Evolutionary conservation across 441 rosid species (phyloP).

Genomic region (Pelargonium myrrhifolium): DNA sequence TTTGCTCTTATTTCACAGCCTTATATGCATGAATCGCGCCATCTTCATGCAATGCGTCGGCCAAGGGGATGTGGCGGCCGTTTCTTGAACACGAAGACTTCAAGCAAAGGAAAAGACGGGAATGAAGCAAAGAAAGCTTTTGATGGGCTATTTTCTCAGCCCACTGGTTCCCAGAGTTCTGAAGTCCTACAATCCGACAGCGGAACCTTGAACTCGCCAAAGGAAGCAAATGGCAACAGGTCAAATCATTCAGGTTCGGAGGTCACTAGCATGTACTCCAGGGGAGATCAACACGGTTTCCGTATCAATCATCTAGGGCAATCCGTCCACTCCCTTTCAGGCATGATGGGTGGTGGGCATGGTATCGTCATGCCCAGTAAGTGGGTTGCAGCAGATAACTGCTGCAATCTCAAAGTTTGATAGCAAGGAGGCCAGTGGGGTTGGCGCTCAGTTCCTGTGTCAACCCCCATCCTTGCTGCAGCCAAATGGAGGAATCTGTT

Average conservation of each 20-base stretch:
- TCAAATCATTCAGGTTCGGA: constrained; percentile 50
- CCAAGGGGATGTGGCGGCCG: constrained; percentile 90
- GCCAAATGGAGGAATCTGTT: constrained; percentile 29
- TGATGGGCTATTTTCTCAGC: constrained; percentile 24
- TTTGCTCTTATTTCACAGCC: constrained; percentile 39
- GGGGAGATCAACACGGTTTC: constrained; percentile 24
- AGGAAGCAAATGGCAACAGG: constrained; percentile 32
- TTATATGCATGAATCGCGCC: constrained; percentile 84
- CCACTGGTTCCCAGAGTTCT: constrained; percentile 60
- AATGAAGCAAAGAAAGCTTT: constrained; percentile 26
- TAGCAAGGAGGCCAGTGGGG: constrained; percentile 19
- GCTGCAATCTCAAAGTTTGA: constrained; percentile 52
- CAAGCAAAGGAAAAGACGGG: constrained; percentile 21
- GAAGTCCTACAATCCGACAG: constrained; percentile 66
- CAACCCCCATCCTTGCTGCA: constrained; percentile 23
- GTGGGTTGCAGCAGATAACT: constrained; percentile 52
- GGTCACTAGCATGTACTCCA: constrained; percentile 61
- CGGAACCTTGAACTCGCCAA: constrained; percentile 46
- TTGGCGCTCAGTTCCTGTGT: constrained; percentile 20
- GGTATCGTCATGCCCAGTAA: constrained; percentile 43
- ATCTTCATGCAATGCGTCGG: constrained; percentile 85
- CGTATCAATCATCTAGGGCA: constrained; percentile 23
- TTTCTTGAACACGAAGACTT: constrained; percentile 58
- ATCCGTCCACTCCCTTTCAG: constrained; percentile 37
- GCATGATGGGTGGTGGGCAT: constrained; percentile 35